Evolutionary conservation across 345 rosid genomes (phyloP).

Genomic region (Isatis tinctoria): DNA sequence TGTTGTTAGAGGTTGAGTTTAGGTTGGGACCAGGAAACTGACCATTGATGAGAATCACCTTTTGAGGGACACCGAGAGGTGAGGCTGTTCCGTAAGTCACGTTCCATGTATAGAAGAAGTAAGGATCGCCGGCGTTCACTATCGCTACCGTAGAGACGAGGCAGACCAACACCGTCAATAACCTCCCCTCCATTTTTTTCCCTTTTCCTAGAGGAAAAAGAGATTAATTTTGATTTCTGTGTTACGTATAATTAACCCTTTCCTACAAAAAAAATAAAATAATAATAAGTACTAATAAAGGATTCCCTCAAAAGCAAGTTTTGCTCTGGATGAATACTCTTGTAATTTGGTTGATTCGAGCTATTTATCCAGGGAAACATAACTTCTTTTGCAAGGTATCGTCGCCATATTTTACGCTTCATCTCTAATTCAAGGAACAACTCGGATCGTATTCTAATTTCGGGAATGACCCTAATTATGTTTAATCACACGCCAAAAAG

Average conservation of each 20-base stretch:
- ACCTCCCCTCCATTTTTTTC: slow-evolving; percentile 9
- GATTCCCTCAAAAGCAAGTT: not conserved
- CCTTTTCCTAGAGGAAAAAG: not conserved
- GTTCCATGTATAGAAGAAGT: slow-evolving; percentile 58
- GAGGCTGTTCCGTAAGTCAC: slow-evolving; percentile 45
- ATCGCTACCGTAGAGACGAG: slow-evolving; percentile 29
- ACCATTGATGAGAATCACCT: slow-evolving; percentile 67
- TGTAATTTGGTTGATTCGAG: not conserved
- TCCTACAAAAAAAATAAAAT: not conserved
- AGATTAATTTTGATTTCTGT: not conserved
- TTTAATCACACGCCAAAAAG: not conserved
- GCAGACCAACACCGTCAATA: slow-evolving; percentile 19
- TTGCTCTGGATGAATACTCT: slow-evolving; percentile 5
- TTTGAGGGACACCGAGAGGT: slow-evolving; percentile 56
- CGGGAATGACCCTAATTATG: slow-evolving; percentile 14
- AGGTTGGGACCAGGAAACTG: slow-evolving; percentile 76
- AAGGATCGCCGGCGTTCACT: slow-evolving; percentile 60
- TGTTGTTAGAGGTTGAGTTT: slow-evolving; percentile 73
- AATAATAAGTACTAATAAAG: not conserved
- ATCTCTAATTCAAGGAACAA: slow-evolving; percentile 22
- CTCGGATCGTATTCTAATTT: slow-evolving; percentile 17
- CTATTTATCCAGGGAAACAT: slow-evolving; percentile 12
- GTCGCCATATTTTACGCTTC: slow-evolving; percentile 24
- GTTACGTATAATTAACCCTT: slow-evolving; percentile 34
- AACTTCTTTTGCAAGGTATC: slow-evolving; percentile 8